Evolutionary conservation across 768 basidiomycete species (phyloP).

Genomic region (Amanita molliuscula): DNA sequence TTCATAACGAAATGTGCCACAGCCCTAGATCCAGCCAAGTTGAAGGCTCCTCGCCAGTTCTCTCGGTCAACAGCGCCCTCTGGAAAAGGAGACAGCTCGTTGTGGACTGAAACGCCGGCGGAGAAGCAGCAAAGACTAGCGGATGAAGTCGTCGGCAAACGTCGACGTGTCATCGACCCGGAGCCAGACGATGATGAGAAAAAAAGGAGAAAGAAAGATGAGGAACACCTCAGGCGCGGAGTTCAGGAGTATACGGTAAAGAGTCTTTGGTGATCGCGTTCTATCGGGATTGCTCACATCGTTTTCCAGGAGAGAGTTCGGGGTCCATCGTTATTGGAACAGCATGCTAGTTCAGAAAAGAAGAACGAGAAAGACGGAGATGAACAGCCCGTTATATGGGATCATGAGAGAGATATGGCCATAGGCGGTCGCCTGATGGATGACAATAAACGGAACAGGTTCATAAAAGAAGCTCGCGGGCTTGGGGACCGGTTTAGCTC

Average conservation of each 20-base stretch:
- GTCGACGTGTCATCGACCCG: conserved; percentile 56
- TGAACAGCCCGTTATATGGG: conserved; percentile 72
- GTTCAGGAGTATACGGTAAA: conserved; percentile 77
- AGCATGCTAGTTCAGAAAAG: conserved; percentile 28
- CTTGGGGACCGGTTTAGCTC: conserved; percentile 78
- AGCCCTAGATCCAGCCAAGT: conserved; percentile 84
- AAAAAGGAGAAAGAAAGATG: conserved; percentile 56
- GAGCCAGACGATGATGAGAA: conserved; percentile 32
- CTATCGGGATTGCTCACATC: neutral
- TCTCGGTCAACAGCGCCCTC: conserved; percentile 41
- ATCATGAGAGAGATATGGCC: conserved; percentile 85
- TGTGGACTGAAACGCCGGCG: conserved; percentile 97
- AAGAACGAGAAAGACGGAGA: conserved; percentile 33
- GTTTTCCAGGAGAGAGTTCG: conserved; percentile 33
- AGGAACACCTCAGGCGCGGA: conserved; percentile 51
- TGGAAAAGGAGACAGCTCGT: conserved; percentile 43
- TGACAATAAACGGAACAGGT: conserved; percentile 65
- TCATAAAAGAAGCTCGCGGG: conserved; percentile 73
- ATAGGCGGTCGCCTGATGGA: conserved; percentile 85
- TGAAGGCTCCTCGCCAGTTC: conserved; percentile 67
- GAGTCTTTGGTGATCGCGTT: conserved; percentile 8
- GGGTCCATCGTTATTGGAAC: conserved; percentile 43
- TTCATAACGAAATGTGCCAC: neutral
- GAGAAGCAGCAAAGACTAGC: conserved; percentile 86
- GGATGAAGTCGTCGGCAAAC: conserved; percentile 91